Conservation (phyloP, 768 basidiomycete genomes). For the Suillus weaverae region DNA sequence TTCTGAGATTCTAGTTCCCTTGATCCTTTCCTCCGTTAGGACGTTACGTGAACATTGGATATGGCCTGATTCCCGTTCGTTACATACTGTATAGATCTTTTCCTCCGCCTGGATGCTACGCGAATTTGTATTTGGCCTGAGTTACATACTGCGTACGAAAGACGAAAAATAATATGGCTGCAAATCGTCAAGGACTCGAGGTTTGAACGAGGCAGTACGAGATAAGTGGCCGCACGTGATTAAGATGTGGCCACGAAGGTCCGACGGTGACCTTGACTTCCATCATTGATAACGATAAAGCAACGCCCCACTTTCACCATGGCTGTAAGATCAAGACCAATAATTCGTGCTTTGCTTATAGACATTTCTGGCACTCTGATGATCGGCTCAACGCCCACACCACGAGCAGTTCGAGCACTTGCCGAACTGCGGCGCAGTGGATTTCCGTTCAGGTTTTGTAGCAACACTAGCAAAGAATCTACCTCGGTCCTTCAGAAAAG, state of each 20-base stretch:
- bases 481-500: constrained; percentile 41
- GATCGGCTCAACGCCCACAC: constrained; percentile 49
- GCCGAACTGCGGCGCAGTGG: constrained; percentile 29
- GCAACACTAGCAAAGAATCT: constrained; percentile 71
- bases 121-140: background rate
- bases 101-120: background rate
- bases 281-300: background rate
- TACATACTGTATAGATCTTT: background rate
- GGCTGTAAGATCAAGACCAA: constrained; percentile 30
- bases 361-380: constrained; percentile 72
- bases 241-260: background rate
- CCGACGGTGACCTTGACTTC: background rate
- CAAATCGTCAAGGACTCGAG: background rate
- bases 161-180: background rate
- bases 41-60: background rate
- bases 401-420: constrained; percentile 38
- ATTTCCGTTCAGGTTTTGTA: constrained; percentile 57
- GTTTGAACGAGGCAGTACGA: background rate
- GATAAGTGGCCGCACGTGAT: background rate
- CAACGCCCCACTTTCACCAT: constrained; percentile 8
- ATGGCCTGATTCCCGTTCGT: background rate
- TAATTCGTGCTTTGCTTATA: constrained; percentile 54
- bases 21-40: background rate
- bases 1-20: background rate
- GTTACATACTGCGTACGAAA: background rate